phyloP scores from a whole-genome alignment of 192 early-diverging fungal genomes.

The Thoreauomyces humboldtii region DNA sequence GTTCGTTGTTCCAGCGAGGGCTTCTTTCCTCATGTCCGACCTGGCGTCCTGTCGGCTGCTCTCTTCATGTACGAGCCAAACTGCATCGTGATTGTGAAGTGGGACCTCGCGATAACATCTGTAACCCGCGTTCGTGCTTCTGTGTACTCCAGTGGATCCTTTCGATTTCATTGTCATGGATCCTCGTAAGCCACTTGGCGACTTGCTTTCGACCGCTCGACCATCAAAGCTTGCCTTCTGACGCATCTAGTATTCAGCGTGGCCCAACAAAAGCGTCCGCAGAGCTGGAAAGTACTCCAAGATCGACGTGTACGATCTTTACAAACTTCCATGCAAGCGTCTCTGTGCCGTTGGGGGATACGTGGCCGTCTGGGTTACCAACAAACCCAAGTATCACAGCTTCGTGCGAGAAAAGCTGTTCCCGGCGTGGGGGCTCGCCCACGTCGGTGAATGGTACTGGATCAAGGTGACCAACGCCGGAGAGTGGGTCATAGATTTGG shows the following conservation, averaged over 20 bases:
- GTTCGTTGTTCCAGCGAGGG: constrained; percentile 28
- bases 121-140: too few relatives aligned
- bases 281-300: constrained; percentile 52
- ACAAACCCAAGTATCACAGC: constrained; percentile 56
- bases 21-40: constrained; percentile 33
- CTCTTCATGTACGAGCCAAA: too few relatives aligned
- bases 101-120: too few relatives aligned
- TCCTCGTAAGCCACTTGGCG: constrained; percentile 3
- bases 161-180: constrained; percentile 26
- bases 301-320: constrained; percentile 66
- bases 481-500: constrained; percentile 22
- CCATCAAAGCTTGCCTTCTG: constrained; percentile 36
- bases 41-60: too few relatives aligned
- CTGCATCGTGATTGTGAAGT: too few relatives aligned
- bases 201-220: neutral
- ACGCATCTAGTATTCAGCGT: constrained; percentile 61
- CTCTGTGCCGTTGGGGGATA: constrained; percentile 40
- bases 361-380: constrained; percentile 72
- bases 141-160: constrained; percentile 1
- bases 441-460: constrained; percentile 64
- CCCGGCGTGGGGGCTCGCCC: constrained; percentile 55
- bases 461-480: constrained; percentile 55
- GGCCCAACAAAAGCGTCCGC: constrained; percentile 64
- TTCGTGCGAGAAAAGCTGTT: constrained; percentile 69
- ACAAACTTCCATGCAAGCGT: constrained; percentile 53